Evolutionary conservation across 768 basidiomycete genomes (phyloP).

Genomic region (Serendipita indica): DNA sequence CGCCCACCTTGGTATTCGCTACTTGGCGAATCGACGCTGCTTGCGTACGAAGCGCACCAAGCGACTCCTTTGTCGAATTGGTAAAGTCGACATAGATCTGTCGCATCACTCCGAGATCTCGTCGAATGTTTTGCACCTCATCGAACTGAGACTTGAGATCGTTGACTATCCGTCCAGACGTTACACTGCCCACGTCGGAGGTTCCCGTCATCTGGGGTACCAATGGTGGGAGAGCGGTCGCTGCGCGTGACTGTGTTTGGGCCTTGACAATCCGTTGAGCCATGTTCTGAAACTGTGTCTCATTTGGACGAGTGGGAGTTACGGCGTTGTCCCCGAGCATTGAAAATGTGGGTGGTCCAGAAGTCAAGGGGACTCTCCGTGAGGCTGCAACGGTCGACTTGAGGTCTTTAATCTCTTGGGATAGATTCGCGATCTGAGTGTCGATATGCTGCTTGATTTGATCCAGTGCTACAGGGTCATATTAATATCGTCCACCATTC

Average conservation of each 20-base stretch:
- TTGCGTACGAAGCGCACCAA: constrained; percentile 63
- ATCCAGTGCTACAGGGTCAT: constrained; percentile 56
- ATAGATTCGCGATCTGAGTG: constrained; percentile 65
- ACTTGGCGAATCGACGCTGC: constrained; percentile 80
- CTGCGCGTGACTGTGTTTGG: constrained; percentile 2
- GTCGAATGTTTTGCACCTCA: constrained; percentile 84
- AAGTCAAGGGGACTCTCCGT: constrained; percentile 35
- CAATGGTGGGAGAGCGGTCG: constrained; percentile 25
- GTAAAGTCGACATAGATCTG: constrained; percentile 92
- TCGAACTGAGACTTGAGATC: constrained; percentile 89
- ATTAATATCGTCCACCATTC: not conserved
- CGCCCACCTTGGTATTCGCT: constrained; percentile 66
- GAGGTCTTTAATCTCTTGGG: constrained; percentile 84
- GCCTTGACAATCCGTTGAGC: constrained; percentile 38
- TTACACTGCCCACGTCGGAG: constrained; percentile 47
- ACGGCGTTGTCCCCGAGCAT: constrained; percentile 21
- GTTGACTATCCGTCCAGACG: constrained; percentile 54
- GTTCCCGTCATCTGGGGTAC: constrained; percentile 61
- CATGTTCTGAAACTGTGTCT: constrained; percentile 55
- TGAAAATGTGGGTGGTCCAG: constrained; percentile 26
- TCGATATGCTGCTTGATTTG: constrained; percentile 99
- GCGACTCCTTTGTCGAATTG: constrained; percentile 75
- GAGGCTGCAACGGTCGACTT: constrained; percentile 42
- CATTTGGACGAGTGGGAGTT: constrained; percentile 59
- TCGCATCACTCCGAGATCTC: constrained; percentile 85